Evolutionary conservation across 192 early-diverging fungal species (phyloP), one percentile per base, ranked within the genome.

Genomic region (Gaertneriomyces sp.): DNA sequence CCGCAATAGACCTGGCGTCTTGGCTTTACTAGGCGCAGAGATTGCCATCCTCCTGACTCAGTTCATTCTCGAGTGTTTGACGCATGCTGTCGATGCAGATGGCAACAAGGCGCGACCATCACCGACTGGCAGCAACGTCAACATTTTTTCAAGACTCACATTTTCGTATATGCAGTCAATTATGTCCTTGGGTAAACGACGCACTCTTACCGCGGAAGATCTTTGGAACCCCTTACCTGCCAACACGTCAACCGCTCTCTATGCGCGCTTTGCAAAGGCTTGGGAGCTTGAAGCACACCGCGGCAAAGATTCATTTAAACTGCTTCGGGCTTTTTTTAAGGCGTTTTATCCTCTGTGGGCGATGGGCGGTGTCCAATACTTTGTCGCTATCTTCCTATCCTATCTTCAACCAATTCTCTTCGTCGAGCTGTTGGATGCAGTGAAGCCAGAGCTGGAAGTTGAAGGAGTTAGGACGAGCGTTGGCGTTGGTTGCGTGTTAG

Each of bases 111-210:
- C 41, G 20, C 53, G 17, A 5, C 71, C 71, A 42, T 42, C 42
- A 6, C 71, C 71, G 16, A 42, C 66, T 7, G 71, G 71, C 40
- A 55, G 50, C 19, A 73, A 68, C 60, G 58, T 68, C 6, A 73
- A 73, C 46, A 65, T 73, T 11, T 73, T 73, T 62, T 44, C 71
- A 5, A 58, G 71, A 25, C 19, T 73, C 4, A 61, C 71, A 5
- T 73, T 67, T 42, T 61, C 53, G 64, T 68, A 68, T 45, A 68
- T 73, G 58, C 71, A 73, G 47, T 53, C 58, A 0, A 45, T 73
- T 12, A 42, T 73, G 57, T 41, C 59, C 14, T 19, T 12, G 4
- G 71, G 71, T 17, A 38, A 45, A n/a, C 55, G 58, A 44, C 45
- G 42, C 16, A 44, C 45, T 7, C 60, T 73, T 1, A 54, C 58